These are phyloP conservation scores for Alternaria burnsii DNA, from an alignment of 2,329 filamentous ascomycete genomes.

Conservation along the genomic window DNA sequence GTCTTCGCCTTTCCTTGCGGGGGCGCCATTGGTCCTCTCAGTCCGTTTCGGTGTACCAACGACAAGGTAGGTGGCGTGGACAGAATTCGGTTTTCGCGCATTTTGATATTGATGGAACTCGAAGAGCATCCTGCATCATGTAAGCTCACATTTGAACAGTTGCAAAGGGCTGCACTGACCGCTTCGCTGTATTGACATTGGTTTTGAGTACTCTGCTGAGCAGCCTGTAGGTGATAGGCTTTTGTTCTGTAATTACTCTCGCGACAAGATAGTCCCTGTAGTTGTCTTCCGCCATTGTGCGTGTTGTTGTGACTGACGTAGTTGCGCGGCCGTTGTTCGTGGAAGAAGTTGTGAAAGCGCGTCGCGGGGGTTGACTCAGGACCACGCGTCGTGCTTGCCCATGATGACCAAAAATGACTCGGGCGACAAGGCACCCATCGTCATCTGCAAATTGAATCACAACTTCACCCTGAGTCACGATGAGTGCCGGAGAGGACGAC, in stretches of 20 bases:
- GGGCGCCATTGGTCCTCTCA: slow-evolving; percentile 49
- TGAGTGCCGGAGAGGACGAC: slow-evolving; percentile 55
- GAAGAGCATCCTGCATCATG: slow-evolving; percentile 74
- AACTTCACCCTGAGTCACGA: slow-evolving; percentile 23
- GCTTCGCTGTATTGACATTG: slow-evolving; percentile 87
- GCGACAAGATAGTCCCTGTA: slow-evolving; percentile 78
- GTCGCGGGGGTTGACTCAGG: slow-evolving; percentile 38
- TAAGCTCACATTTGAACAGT: slow-evolving; percentile 25
- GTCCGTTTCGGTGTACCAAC: slow-evolving; percentile 68
- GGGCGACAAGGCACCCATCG: slow-evolving; percentile 21
- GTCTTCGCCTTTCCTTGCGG: slow-evolving; percentile 66
- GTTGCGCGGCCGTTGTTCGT: background rate
- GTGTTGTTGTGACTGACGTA: slow-evolving; percentile 5
- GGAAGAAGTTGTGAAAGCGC: slow-evolving; percentile 21
- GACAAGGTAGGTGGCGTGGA: slow-evolving; percentile 94
- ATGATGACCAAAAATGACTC: slow-evolving; percentile 33
- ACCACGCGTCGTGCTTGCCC: slow-evolving; percentile 37
- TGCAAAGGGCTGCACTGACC: slow-evolving; percentile 63
- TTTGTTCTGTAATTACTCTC: slow-evolving; percentile 78
- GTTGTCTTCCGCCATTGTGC: slow-evolving; percentile 61
- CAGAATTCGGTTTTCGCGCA: slow-evolving; percentile 72
- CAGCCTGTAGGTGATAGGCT: slow-evolving; percentile 82
- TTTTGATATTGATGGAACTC: slow-evolving; percentile 86
- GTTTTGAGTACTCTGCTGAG: slow-evolving; percentile 84
- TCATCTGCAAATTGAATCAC: slow-evolving; percentile 2